These are phyloP conservation scores for Linum trigynum DNA, from an alignment of 345 rosid genomes.

Conservation along the genomic window DNA sequence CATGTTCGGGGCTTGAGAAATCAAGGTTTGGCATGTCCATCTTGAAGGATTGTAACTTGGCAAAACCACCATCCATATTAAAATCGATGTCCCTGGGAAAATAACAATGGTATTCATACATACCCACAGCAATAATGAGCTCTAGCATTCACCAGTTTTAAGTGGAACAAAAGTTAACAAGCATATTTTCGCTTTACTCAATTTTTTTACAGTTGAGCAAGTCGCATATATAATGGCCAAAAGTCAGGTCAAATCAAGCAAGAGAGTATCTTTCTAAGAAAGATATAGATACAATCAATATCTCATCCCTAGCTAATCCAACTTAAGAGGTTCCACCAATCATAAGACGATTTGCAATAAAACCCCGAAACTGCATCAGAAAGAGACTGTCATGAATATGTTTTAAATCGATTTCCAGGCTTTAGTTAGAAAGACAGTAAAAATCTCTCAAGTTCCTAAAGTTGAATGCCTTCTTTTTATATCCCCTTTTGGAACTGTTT, in stretches of 20 bases:
- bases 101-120: background rate
- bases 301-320: background rate
- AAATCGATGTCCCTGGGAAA: constrained; percentile 71
- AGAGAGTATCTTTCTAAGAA: background rate
- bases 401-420: background rate
- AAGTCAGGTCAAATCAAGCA: background rate
- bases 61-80: constrained; percentile 60
- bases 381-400: background rate
- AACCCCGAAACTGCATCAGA: background rate
- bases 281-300: background rate
- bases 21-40: constrained; percentile 74
- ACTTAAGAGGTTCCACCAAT: background rate
- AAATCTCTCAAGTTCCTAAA: constrained; percentile 36
- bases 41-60: constrained; percentile 63
- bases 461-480: constrained; percentile 40
- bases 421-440: background rate
- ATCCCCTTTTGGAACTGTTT: constrained; percentile 37
- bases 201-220: too few species aligned
- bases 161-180: background rate
- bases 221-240: background rate
- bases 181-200: background rate
- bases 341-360: background rate
- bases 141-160: background rate
- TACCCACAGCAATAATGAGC: background rate
- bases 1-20: constrained; percentile 48